Percentiles rank a stretch among this genome's conserved stretches.
Evolutionary conservation across 805 yeast species (phyloP).

Genomic region (Candida pseudoglaebosa): DNA sequence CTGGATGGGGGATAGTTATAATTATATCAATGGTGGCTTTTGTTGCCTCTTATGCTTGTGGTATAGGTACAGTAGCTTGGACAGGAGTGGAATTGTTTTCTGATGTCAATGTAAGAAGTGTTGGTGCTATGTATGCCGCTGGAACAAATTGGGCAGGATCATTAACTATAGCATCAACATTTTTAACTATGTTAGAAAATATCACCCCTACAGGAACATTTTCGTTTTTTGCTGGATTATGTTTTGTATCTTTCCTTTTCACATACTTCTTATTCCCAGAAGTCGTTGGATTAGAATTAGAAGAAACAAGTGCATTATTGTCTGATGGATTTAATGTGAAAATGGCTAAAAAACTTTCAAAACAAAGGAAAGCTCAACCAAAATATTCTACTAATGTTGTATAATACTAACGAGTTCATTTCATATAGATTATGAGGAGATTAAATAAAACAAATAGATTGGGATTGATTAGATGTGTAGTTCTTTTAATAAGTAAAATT

Average conservation of each 20-base stretch:
- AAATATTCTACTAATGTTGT: slow-evolving; percentile 13
- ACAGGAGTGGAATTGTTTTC: slow-evolving; percentile 95
- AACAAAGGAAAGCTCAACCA: slow-evolving; percentile 28
- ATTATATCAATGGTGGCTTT: slow-evolving; percentile 80
- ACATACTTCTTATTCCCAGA: slow-evolving; percentile 89
- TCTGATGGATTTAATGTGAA: slow-evolving; percentile 84
- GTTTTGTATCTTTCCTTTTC: slow-evolving; percentile 66
- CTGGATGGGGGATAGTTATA: slow-evolving; percentile 85
- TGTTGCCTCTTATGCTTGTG: slow-evolving; percentile 89
- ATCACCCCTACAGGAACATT: slow-evolving; percentile 96
- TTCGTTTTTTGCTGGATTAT: slow-evolving; percentile 80
- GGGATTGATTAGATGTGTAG: no score
- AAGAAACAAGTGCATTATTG: slow-evolving; percentile 81
- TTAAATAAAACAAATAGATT: no score
- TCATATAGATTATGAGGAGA: no score
- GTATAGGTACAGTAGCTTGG: slow-evolving; percentile 98
- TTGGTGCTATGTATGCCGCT: slow-evolving; percentile 87
- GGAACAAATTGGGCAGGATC: slow-evolving; percentile 97
- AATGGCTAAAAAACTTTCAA: slow-evolving; percentile 35
- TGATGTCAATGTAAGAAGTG: slow-evolving; percentile 81
- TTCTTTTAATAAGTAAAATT: no score
- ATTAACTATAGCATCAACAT: slow-evolving; percentile 82
- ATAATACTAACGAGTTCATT: no score
- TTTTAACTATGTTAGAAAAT: slow-evolving; percentile 87
- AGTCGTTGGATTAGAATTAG: slow-evolving; percentile 82